Evolutionary conservation across 768 basidiomycete species (phyloP), one percentile per base, ranked within the genome.

Genomic region (Pisolithus tinctorius): DNA sequence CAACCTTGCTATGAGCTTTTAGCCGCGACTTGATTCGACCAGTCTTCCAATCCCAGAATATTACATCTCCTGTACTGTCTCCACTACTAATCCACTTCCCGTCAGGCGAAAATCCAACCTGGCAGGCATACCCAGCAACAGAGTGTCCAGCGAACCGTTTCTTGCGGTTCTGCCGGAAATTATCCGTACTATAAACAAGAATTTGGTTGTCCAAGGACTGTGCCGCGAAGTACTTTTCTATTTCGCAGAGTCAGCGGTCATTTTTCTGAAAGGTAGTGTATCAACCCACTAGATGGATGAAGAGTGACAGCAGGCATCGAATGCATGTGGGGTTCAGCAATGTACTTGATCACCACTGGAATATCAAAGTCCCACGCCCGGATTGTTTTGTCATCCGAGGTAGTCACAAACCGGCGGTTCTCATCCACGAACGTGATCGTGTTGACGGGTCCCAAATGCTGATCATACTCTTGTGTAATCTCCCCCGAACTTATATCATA

Each of bases 41-140:
- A n/a, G 86, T 94, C 72, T 96, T 98, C 90, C 92, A 99, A 68
- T 98, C 96, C 96, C 96, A 99, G 69, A 97, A 95, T 3, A 97
- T 88, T 40, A 99, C 78, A 66, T 96, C 93, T 8, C 96, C 96
- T 58, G 86, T 84, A 9, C 90, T 89, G 61, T 97, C 95, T 27
- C 96, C 96, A 52, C 92, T 94, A 62, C 91, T 94, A 61, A 99
- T 88, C 88, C 93, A 98, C 69, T 93, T 92, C 2, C 96, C 96
- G 65, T 99, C 96, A 1, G 96, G 93, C 16, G 94, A 96, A 71
- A 99, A 99, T 26, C 91, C 94, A 30, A 97, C 86, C 63, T 93
- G 88, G 64, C 93, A 96, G 2, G 96, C 96, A 67, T 97, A 98
- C 11, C 96, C 96, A 6, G 96, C 94, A 17, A 94, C 84, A 20